phyloP scores from a whole-genome alignment of 305 asterid species.

The Caryopteris hybrid region DNA sequence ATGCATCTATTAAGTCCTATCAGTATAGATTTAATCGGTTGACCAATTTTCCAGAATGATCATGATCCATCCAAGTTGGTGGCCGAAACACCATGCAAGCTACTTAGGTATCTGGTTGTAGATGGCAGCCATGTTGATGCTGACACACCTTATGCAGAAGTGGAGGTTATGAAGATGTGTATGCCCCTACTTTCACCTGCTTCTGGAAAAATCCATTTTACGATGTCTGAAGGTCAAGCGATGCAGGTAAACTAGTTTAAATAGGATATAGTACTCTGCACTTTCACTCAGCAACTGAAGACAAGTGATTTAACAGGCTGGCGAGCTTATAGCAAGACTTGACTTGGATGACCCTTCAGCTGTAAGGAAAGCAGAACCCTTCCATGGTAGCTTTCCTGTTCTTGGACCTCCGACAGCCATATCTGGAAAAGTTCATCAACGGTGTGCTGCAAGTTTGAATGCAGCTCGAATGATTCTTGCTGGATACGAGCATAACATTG shows the following conservation, averaged over 20 bases:
- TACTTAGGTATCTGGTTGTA: slow-evolving; percentile 70
- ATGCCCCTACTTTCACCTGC: slow-evolving; percentile 99
- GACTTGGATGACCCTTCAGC: slow-evolving; percentile 98
- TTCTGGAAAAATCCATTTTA: slow-evolving; percentile 75
- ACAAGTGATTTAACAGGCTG: slow-evolving; percentile 52
- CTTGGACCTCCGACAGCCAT: slow-evolving; percentile 97
- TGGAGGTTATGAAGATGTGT: slow-evolving; percentile 99
- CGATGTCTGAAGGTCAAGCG: slow-evolving; percentile 95
- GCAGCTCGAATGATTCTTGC: slow-evolving; percentile 97
- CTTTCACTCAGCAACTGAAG: slow-evolving; percentile 20
- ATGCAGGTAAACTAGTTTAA: slow-evolving; percentile 72
- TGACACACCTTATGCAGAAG: slow-evolving; percentile 92
- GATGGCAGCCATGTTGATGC: slow-evolving; percentile 94
- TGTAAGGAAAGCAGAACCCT: slow-evolving; percentile 96
- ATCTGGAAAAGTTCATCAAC: slow-evolving; percentile 95
- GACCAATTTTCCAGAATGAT: slow-evolving; percentile 61
- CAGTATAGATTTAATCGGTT: slow-evolving; percentile 12
- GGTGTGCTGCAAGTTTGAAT: slow-evolving; percentile 93
- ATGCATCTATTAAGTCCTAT: background rate
- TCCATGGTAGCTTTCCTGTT: slow-evolving; percentile 80
- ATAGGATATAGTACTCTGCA: background rate
- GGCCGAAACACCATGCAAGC: slow-evolving; percentile 98
- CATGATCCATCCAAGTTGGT: slow-evolving; percentile 96
- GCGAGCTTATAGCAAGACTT: slow-evolving; percentile 91
- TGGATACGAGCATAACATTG: slow-evolving; percentile 94